phyloP scores from a whole-genome alignment of 306 rosid genomes.

The Erythrophleum fordii region DNA sequence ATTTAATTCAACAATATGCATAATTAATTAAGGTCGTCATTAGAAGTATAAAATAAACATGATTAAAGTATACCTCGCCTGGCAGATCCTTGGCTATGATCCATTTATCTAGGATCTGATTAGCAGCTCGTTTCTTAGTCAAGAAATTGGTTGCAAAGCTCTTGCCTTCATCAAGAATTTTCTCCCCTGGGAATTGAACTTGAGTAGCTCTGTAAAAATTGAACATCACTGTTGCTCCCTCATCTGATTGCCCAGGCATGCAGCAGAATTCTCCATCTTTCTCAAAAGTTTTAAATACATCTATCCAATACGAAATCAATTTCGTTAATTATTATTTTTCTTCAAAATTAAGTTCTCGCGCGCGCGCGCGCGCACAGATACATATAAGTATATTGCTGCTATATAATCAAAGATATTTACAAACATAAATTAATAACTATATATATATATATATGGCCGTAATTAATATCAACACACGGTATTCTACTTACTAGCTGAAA shows the following conservation, averaged over 20 bases:
- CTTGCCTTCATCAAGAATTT: constrained; percentile 55
- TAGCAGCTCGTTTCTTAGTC: constrained; percentile 47
- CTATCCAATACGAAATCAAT: constrained; percentile 30
- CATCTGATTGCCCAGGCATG: constrained; percentile 62
- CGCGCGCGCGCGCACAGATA: too few relatives aligned
- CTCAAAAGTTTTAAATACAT: constrained; percentile 59
- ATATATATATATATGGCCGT: too few relatives aligned
- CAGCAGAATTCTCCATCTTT: constrained; percentile 61
- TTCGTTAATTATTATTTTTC: neutral
- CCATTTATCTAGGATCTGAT: constrained; percentile 69
- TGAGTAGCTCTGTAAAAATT: constrained; percentile 67
- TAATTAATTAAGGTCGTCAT: neutral
- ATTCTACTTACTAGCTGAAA: constrained; percentile 55
- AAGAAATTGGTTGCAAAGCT: constrained; percentile 51
- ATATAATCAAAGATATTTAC: too few relatives aligned
- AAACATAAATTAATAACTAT: too few relatives aligned
- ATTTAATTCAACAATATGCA: neutral
- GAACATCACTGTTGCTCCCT: constrained; percentile 64
- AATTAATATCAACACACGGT: too few relatives aligned
- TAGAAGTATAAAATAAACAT: too few relatives aligned
- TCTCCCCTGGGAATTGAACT: constrained; percentile 57
- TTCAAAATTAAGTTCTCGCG: too few relatives aligned
- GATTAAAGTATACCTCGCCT: constrained; percentile 54
- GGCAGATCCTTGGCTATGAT: constrained; percentile 63
- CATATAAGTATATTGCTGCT: too few relatives aligned